Evolutionary conservation across 2,329 filamentous ascomycete genomes (phyloP), one percentile per base, ranked within the genome.

Genomic region (Zalaria sp.): DNA sequence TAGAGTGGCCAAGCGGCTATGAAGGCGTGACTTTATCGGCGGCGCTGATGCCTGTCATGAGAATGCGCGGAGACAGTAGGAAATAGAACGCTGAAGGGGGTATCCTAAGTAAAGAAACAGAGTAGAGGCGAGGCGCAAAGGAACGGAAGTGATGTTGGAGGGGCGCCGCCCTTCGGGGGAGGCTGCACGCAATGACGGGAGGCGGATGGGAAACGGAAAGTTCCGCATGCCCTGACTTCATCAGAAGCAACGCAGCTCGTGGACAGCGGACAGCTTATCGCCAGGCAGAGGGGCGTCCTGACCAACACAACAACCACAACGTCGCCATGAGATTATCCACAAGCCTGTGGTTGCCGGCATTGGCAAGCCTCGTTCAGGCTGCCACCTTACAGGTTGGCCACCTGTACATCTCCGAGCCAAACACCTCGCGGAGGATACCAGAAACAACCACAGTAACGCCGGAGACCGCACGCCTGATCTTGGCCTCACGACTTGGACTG

Each of bases 401-500:
- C 36, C 58, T 66, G 39, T 62, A 57, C 54, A 51, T 60, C 34
- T 55, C 56, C 54, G 57, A 63, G 37, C 49, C 54, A 34, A 43
- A 51, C 53, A 43, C 37, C 46, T 39, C 7, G 46, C 31, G 45
- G 42, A 39, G 36, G 38, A 9, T 46, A 45, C 9, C 37, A 45
- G 25, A 38, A 41, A 8, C 32, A 41, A 35, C 34, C 34, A 41
- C 32, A 18, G 37, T 42, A n/a, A 38, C 18, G 34, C 39, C 42
- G 10, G 59, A 64, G 42, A 63, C 64, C 34, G 67, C 69, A 49
- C 61, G 69, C 53, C 54, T 72, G 43, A 62, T 72, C 38, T 52
- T 73, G 45, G 69, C 69, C 39, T 65, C 70, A 53, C 57, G 68
- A 50, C 60, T 71, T 26, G 68, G 68, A 11, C 57, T 72, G 29